phyloP scores from a whole-genome alignment of 305 asterid species.

The Solanum hybrid region DNA sequence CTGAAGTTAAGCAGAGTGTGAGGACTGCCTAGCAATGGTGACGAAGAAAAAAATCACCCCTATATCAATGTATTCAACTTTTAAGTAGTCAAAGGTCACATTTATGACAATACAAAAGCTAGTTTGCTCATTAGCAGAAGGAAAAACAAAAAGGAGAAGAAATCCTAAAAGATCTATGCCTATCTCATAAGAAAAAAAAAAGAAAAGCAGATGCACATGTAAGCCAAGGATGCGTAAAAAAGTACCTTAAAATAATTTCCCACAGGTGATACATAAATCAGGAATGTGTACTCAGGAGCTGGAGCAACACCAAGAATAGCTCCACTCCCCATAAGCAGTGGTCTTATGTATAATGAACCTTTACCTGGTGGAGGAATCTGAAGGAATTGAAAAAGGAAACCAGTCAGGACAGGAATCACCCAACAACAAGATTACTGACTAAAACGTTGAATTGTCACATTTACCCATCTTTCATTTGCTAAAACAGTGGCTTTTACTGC shows the following conservation, averaged over 20 bases:
- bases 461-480: conserved; percentile 96
- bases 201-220: background rate
- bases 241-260: conserved; percentile 94
- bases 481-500: conserved; percentile 78
- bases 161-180: background rate
- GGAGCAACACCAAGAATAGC: conserved; percentile 96
- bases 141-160: background rate
- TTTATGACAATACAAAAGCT: background rate
- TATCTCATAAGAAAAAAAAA: background rate
- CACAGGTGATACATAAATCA: conserved; percentile 83
- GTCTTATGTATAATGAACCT: conserved; percentile 88
- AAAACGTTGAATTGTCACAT: background rate
- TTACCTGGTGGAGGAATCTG: conserved; percentile 96
- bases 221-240: background rate
- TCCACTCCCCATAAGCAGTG: conserved; percentile 97
- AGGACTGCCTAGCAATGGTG: background rate
- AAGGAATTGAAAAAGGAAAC: background rate
- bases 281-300: conserved; percentile 90
- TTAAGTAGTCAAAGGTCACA: background rate
- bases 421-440: background rate
- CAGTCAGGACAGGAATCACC: background rate
- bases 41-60: background rate
- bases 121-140: background rate
- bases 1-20: background rate
- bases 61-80: background rate